These are phyloP conservation scores for Pisolithus orientalis DNA, from an alignment of 768 basidiomycete species.

Conservation along the genomic window DNA sequence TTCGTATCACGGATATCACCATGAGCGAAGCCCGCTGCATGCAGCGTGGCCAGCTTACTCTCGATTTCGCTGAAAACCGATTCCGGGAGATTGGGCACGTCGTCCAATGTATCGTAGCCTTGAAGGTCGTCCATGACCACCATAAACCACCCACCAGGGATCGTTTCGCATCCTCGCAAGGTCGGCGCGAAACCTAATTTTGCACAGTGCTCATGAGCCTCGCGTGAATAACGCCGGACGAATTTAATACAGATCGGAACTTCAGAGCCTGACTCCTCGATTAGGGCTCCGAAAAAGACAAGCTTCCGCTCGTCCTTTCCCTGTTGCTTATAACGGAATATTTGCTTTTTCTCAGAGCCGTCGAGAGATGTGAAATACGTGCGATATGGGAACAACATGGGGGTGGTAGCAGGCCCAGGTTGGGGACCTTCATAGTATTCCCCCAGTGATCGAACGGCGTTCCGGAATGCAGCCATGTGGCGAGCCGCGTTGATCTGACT, in stretches of 20 bases:
- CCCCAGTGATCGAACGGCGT: constrained; percentile 17
- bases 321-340: constrained; percentile 12
- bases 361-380: constrained; percentile 8
- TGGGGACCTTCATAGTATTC: constrained; percentile 15
- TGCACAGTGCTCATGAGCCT: constrained; percentile 14
- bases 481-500: constrained; percentile 8
- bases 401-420: constrained; percentile 3
- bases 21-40: constrained; percentile 22
- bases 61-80: neutral
- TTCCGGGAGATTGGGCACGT: neutral
- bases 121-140: constrained; percentile 22
- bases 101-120: neutral
- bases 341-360: neutral
- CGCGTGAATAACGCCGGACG: constrained; percentile 7
- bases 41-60: constrained; percentile 1
- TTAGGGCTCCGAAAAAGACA: constrained; percentile 9
- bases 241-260: constrained; percentile 12
- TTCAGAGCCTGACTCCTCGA: neutral
- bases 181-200: constrained; percentile 12
- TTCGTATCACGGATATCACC: constrained; percentile 27
- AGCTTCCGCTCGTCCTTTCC: constrained; percentile 2
- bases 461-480: constrained; percentile 19
- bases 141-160: constrained; percentile 24
- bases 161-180: constrained; percentile 16
- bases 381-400: constrained; percentile 1